Conservation (phyloP, 169 alveolate genomes). For the Plasmodium cynomolgi region DNA sequence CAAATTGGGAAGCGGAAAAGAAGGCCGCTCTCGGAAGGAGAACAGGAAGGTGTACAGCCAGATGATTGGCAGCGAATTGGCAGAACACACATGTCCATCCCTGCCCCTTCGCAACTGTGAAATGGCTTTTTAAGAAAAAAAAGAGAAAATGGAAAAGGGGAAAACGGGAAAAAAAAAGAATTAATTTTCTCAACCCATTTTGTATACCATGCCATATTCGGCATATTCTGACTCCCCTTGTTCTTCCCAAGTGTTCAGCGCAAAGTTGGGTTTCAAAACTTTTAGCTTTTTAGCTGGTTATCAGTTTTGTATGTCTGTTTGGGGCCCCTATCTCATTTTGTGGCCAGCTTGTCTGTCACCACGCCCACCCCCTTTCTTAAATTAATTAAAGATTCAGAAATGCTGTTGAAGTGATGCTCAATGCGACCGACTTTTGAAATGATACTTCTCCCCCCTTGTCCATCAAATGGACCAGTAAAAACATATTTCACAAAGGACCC, state of each 20-base stretch:
- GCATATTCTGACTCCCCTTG: not conserved
- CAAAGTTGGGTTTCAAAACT: not conserved
- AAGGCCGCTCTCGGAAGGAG: not conserved
- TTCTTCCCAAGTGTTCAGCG: not conserved
- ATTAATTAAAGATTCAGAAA: not conserved
- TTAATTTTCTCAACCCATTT: not conserved
- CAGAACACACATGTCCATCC: not conserved
- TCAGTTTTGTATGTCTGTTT: not conserved
- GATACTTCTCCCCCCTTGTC: not conserved
- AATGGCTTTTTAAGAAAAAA: not conserved
- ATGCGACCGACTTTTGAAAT: not conserved
- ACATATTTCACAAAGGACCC: not conserved
- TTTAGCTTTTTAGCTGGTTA: not conserved
- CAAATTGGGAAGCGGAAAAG: not conserved
- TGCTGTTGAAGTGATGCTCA: not conserved
- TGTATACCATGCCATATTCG: not conserved
- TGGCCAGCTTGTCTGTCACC: not conserved
- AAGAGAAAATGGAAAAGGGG: not conserved
- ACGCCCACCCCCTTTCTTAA: not conserved
- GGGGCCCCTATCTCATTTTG: not conserved
- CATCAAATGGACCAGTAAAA: not conserved
- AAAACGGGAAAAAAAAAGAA: not conserved
- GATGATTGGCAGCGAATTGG: not conserved
- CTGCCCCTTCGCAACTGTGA: not conserved
- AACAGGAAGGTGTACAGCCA: not conserved